These are phyloP conservation scores for Halocafeteria seosinensis DNA, from an alignment of 108 stramenopile genomes.

Conservation along the genomic window DNA sequence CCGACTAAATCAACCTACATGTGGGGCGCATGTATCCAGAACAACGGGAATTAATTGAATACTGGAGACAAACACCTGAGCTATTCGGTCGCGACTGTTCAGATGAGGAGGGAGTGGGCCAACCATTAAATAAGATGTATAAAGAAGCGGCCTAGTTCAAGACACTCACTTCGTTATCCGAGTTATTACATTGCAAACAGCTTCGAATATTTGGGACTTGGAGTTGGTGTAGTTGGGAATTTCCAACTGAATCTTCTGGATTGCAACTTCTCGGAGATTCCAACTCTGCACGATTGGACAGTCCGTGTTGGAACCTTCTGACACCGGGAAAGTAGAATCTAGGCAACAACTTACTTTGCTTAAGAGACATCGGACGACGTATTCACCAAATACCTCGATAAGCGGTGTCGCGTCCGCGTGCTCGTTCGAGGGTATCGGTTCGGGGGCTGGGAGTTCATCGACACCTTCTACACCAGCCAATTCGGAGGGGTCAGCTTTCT, in stretches of 20 bases:
- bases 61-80: conserved; percentile 20
- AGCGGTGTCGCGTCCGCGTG: conserved; percentile 14
- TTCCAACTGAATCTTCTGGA: conserved; percentile 18
- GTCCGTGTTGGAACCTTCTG: no score
- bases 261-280: conserved; percentile 30
- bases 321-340: no score
- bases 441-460: conserved; percentile 24
- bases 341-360: no score
- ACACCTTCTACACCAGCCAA: conserved; percentile 17
- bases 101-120: no score
- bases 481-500: not conserved
- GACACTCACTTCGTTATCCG: conserved; percentile 12
- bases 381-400: conserved; percentile 27
- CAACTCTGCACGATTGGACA: no score
- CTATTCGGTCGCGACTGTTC: conserved; percentile 42
- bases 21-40: not conserved
- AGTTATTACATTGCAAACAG: conserved; percentile 10
- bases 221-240: not conserved
- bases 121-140: no score
- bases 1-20: not conserved
- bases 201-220: not conserved
- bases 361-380: conserved; percentile 25
- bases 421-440: conserved; percentile 1
- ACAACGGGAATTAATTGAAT: conserved; percentile 1
- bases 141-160: no score